Percentiles rank a stretch among this genome's conserved stretches.
Conservation (phyloP, 108 stramenopile species). For the Aureococcus anophagefferens region DNA sequence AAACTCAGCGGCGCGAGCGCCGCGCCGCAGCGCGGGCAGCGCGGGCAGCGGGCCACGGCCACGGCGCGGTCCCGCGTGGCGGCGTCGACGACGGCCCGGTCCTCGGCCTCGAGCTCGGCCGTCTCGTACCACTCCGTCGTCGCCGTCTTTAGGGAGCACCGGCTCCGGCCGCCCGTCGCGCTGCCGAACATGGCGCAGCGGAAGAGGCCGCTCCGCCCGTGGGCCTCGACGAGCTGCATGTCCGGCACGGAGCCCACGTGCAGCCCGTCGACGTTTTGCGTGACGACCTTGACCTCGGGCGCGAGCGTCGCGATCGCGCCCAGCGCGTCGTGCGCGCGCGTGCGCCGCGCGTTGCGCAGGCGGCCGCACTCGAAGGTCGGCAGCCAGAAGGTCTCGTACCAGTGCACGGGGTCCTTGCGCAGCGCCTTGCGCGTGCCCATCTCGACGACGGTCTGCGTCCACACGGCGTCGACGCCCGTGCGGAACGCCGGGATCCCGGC, state of each 20-base stretch:
- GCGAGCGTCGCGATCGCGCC: neutral
- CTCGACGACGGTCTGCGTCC: slow-evolving; percentile 5
- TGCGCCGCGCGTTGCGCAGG: neutral
- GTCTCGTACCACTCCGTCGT: neutral
- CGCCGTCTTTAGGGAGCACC: neutral
- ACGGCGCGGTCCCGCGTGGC: neutral
- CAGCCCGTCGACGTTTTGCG: slow-evolving; percentile 13
- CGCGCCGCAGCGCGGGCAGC: neutral
- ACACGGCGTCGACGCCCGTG: slow-evolving; percentile 6
- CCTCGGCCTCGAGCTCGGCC: neutral
- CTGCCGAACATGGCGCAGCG: neutral
- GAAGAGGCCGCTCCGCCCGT: slow-evolving; percentile 2
- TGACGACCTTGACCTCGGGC: neutral
- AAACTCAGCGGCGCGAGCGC: neutral
- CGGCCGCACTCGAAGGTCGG: neutral
- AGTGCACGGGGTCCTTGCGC: slow-evolving; percentile 6
- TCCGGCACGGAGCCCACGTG: slow-evolving; percentile 6
- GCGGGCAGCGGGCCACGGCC: neutral
- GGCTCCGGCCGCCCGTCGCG: neutral
- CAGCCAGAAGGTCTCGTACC: slow-evolving; percentile 17
- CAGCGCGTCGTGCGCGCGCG: slow-evolving; percentile 3
- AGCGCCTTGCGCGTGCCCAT: slow-evolving; percentile 7
- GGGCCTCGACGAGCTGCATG: slow-evolving; percentile 12
- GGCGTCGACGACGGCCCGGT: neutral
- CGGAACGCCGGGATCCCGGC: slow-evolving; percentile 11